Conservation (phyloP, 345 rosid genomes). For the Stellera chamaejasme region DNA sequence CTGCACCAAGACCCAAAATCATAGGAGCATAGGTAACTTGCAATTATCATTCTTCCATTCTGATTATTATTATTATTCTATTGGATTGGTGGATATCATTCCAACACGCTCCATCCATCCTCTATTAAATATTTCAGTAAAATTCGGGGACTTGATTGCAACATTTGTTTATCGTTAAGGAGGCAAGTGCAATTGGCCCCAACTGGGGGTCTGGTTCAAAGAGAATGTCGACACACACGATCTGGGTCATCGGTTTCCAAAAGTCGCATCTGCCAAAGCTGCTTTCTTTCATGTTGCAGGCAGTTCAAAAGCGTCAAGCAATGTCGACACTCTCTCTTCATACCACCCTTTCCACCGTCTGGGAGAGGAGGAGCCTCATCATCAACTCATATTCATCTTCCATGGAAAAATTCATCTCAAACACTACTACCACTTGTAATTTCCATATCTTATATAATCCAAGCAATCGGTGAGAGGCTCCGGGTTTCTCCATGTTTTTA, state of each 20-base stretch:
- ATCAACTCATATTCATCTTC: no score
- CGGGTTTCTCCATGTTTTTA: background rate
- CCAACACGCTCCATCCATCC: no score
- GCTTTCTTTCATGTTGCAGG: background rate
- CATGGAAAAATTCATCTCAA: background rate
- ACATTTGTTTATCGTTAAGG: no score
- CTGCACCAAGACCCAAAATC: no score
- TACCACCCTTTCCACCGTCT: background rate
- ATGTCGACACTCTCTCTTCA: constrained; percentile 14
- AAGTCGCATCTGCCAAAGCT: background rate
- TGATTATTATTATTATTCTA: no score
- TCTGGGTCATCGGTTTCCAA: background rate
- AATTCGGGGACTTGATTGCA: no score
- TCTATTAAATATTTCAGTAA: no score
- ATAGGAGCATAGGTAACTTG: no score
- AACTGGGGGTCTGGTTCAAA: background rate
- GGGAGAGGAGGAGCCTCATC: background rate
- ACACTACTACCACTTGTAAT: background rate
- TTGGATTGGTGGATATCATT: no score
- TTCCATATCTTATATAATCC: background rate
- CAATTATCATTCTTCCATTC: no score
- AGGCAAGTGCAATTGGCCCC: no score
- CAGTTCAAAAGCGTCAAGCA: background rate
- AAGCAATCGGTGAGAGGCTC: background rate
- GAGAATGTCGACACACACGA: constrained; percentile 15